Evolutionary conservation across 2,329 filamentous ascomycete genomes (phyloP).

Genomic region (Byssochlamys sp.): DNA sequence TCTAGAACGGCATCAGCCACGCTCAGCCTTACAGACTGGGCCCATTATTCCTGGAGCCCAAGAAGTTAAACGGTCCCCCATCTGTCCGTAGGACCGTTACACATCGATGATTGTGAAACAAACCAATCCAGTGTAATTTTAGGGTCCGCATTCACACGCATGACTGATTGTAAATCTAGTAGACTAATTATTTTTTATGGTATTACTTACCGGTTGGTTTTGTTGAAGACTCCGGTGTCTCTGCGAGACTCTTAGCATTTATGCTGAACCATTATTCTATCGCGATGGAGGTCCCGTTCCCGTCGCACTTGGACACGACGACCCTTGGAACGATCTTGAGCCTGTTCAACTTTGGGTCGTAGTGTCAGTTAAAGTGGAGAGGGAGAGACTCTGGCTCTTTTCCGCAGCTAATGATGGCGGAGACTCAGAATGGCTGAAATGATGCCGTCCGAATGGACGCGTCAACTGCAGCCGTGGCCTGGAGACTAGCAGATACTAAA

Average conservation of each 20-base stretch:
- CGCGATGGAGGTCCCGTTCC: too few relatives aligned
- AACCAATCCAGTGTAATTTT: too few relatives aligned
- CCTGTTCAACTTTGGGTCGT: neutral
- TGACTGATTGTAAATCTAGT: too few relatives aligned
- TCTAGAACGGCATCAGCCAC: neutral
- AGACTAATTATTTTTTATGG: too few relatives aligned
- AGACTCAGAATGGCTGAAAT: conserved; percentile 25
- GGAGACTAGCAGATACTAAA: conserved; percentile 1
- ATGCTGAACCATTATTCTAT: neutral
- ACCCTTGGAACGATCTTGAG: neutral
- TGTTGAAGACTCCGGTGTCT: neutral
- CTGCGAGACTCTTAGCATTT: neutral
- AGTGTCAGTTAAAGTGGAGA: too few relatives aligned
- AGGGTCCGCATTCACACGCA: too few relatives aligned
- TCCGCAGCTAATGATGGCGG: conserved; percentile 15
- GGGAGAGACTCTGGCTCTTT: too few relatives aligned
- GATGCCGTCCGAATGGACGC: conserved; percentile 18
- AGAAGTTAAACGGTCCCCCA: too few relatives aligned
- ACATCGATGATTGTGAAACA: too few relatives aligned
- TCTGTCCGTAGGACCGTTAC: too few relatives aligned
- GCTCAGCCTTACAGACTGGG: neutral
- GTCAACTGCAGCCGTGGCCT: conserved; percentile 9
- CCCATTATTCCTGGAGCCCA: neutral
- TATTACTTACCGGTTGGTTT: too few relatives aligned
- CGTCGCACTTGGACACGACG: neutral